Percentiles rank a stretch among this genome's conserved stretches.
Conservation (phyloP, 139 green algal genomes). For the Trebouxia sp. region DNA sequence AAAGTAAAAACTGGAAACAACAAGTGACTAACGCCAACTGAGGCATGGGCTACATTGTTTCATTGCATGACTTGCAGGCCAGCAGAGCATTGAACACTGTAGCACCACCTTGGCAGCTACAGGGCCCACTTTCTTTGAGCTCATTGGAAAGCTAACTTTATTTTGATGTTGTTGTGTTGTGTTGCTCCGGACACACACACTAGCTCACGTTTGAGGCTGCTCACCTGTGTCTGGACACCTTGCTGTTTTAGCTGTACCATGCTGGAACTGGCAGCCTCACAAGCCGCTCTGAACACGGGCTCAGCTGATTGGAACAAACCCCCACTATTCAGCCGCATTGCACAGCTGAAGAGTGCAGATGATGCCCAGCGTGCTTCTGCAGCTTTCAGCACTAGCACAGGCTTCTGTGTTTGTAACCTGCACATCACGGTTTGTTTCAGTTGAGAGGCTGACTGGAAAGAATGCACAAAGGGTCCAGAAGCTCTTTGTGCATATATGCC, state of each 20-base stretch:
- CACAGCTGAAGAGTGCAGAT: slow-evolving; percentile 16
- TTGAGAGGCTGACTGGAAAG: no score
- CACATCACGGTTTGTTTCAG: not conserved
- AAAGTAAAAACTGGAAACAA: no score
- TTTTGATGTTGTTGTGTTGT: no score
- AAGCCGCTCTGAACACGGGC: not conserved
- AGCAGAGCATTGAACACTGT: no score
- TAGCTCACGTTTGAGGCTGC: no score
- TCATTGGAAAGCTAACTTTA: no score
- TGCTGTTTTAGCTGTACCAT: not conserved
- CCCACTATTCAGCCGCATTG: not conserved
- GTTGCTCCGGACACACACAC: no score
- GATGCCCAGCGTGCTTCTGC: slow-evolving; percentile 2
- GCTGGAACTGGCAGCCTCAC: not conserved
- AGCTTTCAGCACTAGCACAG: not conserved
- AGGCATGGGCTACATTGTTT: no score
- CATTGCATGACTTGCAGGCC: no score
- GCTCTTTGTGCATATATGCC: not conserved
- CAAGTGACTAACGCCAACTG: no score
- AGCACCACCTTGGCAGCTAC: no score
- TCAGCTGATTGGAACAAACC: not conserved
- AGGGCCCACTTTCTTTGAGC: no score
- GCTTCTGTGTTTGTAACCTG: not conserved
- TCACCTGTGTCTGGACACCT: not conserved
- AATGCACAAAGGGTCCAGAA: not conserved